A percentile compares a stretch with the other conserved stretches of the same genome.
Conservation (phyloP, 805 yeast species). For the Debaryomyces maramus region DNA sequence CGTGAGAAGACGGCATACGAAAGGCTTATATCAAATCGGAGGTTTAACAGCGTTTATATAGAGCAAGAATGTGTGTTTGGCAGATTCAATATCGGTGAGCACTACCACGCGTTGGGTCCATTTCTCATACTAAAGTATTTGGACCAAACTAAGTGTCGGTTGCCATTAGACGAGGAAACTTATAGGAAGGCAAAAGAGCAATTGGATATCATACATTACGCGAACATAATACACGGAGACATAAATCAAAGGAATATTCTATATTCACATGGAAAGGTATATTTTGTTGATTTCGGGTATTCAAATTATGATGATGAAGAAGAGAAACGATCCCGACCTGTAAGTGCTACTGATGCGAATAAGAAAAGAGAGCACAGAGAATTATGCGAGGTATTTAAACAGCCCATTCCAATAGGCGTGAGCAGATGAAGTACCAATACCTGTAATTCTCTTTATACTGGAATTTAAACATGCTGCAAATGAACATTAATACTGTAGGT, state of each 20-base stretch:
- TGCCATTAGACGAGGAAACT: neutral
- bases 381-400: neutral
- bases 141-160: neutral
- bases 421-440: too few relatives aligned
- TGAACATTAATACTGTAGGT: too few relatives aligned
- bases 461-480: too few relatives aligned
- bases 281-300: conserved; percentile 1
- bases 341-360: neutral
- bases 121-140: conserved; percentile 1
- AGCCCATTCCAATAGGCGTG: neutral
- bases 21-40: neutral
- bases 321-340: neutral
- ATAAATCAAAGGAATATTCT: conserved; percentile 1
- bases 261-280: neutral
- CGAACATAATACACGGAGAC: conserved; percentile 1
- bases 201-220: neutral
- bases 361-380: neutral
- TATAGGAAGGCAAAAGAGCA: neutral
- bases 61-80: neutral
- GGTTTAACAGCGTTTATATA: conserved; percentile 1
- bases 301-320: neutral
- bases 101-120: conserved; percentile 2
- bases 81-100: conserved; percentile 1
- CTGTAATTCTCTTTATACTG: too few relatives aligned
- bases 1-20: conserved; percentile 1